These are phyloP conservation scores for Corinectria fuckeliana DNA, from an alignment of 2,329 filamentous ascomycete species.

Conservation along the genomic window DNA sequence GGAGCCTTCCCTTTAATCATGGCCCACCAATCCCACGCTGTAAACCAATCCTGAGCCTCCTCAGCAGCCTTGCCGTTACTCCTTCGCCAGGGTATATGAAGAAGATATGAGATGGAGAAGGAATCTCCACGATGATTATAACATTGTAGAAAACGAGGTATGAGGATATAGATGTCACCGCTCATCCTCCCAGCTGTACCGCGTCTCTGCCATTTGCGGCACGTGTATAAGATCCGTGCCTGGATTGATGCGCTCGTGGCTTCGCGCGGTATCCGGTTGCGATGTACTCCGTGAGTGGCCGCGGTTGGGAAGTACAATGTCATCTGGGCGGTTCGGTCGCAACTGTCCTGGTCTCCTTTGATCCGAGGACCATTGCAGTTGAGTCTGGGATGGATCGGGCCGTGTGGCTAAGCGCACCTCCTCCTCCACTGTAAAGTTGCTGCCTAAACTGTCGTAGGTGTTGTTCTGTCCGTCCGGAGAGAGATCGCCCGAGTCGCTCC, in stretches of 20 bases:
- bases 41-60: neutral
- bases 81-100: constrained; percentile 11
- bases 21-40: neutral
- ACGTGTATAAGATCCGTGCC: constrained; percentile 57
- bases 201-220: constrained; percentile 55
- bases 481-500: constrained; percentile 6
- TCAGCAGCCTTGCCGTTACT: constrained; percentile 1
- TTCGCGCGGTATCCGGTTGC: constrained; percentile 33
- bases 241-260: constrained; percentile 51
- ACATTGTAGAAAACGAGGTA: neutral
- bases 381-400: constrained; percentile 22
- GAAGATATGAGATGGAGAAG: neutral
- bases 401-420: constrained; percentile 43
- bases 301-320: constrained; percentile 8
- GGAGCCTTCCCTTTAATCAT: neutral
- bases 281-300: neutral
- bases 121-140: constrained; percentile 3
- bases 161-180: constrained; percentile 10
- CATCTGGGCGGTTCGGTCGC: neutral
- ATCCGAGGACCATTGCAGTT: neutral
- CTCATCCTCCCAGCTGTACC: constrained; percentile 60
- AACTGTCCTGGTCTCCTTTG: neutral
- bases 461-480: constrained; percentile 10
- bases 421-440: constrained; percentile 64
- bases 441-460: constrained; percentile 56